Conservation (phyloP, 2,329 filamentous ascomycete species). For the Tolypocladium endophyticum region DNA sequence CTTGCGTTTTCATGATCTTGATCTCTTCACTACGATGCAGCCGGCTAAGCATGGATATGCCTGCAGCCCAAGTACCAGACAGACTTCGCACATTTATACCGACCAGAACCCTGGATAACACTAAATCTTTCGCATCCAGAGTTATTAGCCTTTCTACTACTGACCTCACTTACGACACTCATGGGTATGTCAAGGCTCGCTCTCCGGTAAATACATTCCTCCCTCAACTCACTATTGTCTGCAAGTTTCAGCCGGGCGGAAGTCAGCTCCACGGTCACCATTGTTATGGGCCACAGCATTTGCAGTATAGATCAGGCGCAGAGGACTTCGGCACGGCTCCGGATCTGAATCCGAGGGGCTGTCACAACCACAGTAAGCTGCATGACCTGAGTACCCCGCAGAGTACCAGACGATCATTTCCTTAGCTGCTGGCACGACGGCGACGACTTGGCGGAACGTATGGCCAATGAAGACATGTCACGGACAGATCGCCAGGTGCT, state of each 20-base stretch:
- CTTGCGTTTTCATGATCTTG: too few relatives aligned
- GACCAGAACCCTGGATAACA: too few relatives aligned
- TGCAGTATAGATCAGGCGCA: not conserved
- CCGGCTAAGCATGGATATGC: too few relatives aligned
- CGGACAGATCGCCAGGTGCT: not conserved
- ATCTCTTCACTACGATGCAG: too few relatives aligned
- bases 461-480: not conserved
- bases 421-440: not conserved
- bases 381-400: not conserved
- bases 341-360: not conserved
- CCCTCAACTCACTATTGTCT: not conserved
- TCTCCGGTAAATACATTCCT: too few relatives aligned
- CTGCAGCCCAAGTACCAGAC: too few relatives aligned
- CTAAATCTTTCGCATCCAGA: too few relatives aligned
- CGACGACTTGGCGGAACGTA: not conserved
- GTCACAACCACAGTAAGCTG: not conserved
- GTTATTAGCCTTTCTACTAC: not conserved
- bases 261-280: not conserved
- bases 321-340: not conserved
- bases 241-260: not conserved
- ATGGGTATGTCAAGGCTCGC: not conserved
- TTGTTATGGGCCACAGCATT: not conserved
- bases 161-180: not conserved
- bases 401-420: not conserved
- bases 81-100: too few relatives aligned